These are phyloP conservation scores for Chytriomyces hyalinus DNA, from an alignment of 192 early-diverging fungal genomes.

Conservation along the genomic window DNA sequence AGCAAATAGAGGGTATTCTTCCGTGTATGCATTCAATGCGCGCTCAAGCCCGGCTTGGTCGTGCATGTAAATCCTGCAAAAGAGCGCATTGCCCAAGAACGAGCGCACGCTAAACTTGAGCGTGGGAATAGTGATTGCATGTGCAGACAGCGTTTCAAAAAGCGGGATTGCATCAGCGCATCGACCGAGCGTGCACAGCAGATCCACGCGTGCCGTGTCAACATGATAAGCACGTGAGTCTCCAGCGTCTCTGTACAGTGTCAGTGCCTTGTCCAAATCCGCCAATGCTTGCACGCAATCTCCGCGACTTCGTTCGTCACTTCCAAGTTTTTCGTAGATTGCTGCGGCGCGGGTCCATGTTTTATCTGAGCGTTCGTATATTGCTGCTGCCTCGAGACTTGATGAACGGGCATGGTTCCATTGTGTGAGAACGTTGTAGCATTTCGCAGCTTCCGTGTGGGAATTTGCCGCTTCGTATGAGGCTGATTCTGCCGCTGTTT, in stretches of 20 bases:
- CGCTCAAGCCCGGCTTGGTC: neutral
- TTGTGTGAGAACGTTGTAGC: slow-evolving; percentile 25
- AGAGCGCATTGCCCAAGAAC: slow-evolving; percentile 9
- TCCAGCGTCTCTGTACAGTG: slow-evolving; percentile 6
- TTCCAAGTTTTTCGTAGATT: slow-evolving; percentile 19
- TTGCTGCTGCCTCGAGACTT: slow-evolving; percentile 1
- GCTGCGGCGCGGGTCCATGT: slow-evolving; percentile 13
- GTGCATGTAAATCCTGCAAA: slow-evolving; percentile 5
- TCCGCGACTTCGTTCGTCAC: neutral
- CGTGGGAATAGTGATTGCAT: slow-evolving; percentile 8
- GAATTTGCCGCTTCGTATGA: slow-evolving; percentile 7
- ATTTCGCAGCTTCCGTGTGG: slow-evolving; percentile 31
- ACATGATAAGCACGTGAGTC: slow-evolving; percentile 22
- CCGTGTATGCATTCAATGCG: neutral
- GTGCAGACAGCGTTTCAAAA: slow-evolving; percentile 20
- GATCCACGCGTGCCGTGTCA: neutral
- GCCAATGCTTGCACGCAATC: neutral
- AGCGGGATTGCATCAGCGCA: neutral
- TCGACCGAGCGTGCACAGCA: slow-evolving; percentile 19
- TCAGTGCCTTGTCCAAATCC: slow-evolving; percentile 12
- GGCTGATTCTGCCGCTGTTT: neutral
- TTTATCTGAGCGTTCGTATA: neutral
- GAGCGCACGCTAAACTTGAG: slow-evolving; percentile 18
- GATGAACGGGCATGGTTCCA: neutral
- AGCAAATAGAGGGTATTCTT: slow-evolving; percentile 19